phyloP scores from a whole-genome alignment of 1,284 basidiomycete genomes.

The Peniophora sp. region DNA sequence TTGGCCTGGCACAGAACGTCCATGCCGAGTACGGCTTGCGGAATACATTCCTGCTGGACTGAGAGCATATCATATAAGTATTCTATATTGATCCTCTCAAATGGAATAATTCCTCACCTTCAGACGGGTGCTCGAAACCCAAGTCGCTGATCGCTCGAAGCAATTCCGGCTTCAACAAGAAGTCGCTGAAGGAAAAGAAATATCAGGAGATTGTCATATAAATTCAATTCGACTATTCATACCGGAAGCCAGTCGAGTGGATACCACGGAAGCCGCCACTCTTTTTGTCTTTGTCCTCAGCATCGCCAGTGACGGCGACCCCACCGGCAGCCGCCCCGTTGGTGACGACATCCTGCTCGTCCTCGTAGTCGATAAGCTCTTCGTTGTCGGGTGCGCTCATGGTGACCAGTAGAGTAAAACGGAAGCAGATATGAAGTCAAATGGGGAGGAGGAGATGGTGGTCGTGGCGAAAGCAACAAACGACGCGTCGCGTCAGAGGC shows the following conservation, averaged over 20 bases:
- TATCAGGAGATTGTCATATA: slow-evolving; percentile 7
- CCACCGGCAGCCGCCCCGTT: slow-evolving; percentile 46
- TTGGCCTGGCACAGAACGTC: slow-evolving; percentile 99
- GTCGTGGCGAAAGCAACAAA: slow-evolving; percentile 1
- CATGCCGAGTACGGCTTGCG: slow-evolving; percentile 98
- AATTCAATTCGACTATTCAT: slow-evolving; percentile 15
- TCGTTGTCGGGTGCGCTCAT: slow-evolving; percentile 79
- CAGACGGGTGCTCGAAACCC: slow-evolving; percentile 99
- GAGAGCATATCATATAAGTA: slow-evolving; percentile 2
- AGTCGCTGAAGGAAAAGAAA: slow-evolving; percentile 56
- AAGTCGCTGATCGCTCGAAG: slow-evolving; percentile 97
- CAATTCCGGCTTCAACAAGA: slow-evolving; percentile 94
- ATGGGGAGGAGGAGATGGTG: slow-evolving; percentile 15
- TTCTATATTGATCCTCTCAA: background rate
- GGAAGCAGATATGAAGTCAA: slow-evolving; percentile 14
- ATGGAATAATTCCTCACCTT: slow-evolving; percentile 55
- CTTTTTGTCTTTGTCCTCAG: slow-evolving; percentile 85
- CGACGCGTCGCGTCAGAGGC: background rate
- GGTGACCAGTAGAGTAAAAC: slow-evolving; percentile 20
- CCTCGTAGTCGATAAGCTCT: slow-evolving; percentile 90
- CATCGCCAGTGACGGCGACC: slow-evolving; percentile 46
- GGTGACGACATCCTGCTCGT: slow-evolving; percentile 82
- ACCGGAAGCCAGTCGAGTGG: slow-evolving; percentile 95
- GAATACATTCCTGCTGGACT: slow-evolving; percentile 99
- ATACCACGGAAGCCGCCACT: slow-evolving; percentile 85